These are phyloP conservation scores for Botrytis cinerea DNA, from an alignment of 2,329 filamentous ascomycete species.

Conservation along the genomic window DNA sequence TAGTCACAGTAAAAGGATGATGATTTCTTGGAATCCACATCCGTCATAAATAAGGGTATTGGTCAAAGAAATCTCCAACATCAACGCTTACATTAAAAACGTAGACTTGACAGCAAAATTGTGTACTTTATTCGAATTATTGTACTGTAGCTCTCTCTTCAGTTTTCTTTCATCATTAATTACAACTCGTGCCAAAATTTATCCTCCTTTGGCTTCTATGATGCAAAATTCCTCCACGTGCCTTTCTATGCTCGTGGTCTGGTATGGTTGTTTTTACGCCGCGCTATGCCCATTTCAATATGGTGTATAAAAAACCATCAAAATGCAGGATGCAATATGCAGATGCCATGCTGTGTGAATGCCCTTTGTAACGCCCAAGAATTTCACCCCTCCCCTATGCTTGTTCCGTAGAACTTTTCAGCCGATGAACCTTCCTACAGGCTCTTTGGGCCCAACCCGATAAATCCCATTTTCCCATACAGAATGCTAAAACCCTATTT, in stretches of 20 bases:
- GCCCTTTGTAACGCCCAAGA: constrained; percentile 3
- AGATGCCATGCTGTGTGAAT: constrained; percentile 2
- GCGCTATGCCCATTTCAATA: constrained; percentile 18
- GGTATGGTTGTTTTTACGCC: constrained; percentile 17
- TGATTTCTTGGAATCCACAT: not conserved
- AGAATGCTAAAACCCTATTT: not conserved
- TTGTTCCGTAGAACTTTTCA: not conserved
- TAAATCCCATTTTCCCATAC: not conserved
- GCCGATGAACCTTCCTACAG: not conserved
- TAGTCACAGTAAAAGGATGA: not conserved
- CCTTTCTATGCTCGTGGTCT: constrained; percentile 14
- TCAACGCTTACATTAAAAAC: not conserved
- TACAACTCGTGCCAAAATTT: constrained; percentile 12
- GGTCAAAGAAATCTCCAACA: not conserved
- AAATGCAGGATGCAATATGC: constrained; percentile 10
- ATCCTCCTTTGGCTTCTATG: constrained; percentile 2
- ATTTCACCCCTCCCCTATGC: not conserved
- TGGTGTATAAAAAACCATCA: not conserved
- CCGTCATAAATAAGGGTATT: not conserved
- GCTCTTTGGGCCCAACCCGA: not conserved
- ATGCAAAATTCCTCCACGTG: constrained; percentile 19
- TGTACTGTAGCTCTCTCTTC: not conserved
- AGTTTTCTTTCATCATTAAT: not conserved
- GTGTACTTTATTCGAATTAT: not conserved
- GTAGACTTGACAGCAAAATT: not conserved